Evolutionary conservation across 176 grass and related monocot species (phyloP).

Genomic region (Miscanthus lutarioriparius): DNA sequence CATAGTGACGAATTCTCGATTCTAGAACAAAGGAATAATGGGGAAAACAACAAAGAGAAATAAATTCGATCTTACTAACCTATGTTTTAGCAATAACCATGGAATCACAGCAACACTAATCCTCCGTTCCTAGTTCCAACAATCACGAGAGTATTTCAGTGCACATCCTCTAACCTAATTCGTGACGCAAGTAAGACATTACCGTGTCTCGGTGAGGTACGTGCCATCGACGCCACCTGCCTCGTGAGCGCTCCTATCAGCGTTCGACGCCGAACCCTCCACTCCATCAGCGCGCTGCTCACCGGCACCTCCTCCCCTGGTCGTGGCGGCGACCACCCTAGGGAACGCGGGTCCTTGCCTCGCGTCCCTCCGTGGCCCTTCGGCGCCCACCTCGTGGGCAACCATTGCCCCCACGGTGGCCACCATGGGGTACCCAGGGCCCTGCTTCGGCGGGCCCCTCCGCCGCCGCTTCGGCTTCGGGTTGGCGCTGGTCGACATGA

Average conservation of each 20-base stretch:
- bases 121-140: not conserved
- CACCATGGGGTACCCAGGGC: slow-evolving; percentile 12
- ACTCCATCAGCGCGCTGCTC: not conserved
- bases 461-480: slow-evolving; percentile 41
- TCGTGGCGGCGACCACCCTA: not conserved
- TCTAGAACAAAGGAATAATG: not conserved
- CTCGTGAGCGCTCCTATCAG: not conserved
- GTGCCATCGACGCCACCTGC: slow-evolving; percentile 49
- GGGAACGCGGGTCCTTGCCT: slow-evolving; percentile 33
- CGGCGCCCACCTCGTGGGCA: slow-evolving; percentile 12
- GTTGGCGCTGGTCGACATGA: slow-evolving; percentile 35
- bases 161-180: not conserved
- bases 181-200: slow-evolving; percentile 22
- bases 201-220: slow-evolving; percentile 83
- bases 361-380: slow-evolving; percentile 28
- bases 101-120: not conserved
- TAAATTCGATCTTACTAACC: not conserved
- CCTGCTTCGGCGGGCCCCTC: slow-evolving; percentile 32
- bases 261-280: slow-evolving; percentile 23
- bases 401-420: slow-evolving; percentile 8
- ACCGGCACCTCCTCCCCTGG: not conserved
- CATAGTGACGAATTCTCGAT: not conserved
- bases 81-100: not conserved
- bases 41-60: not conserved
- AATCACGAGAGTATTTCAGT: not conserved